Base-by-base conservation (phyloP, 2,329 filamentous ascomycete species). In the Polytolypa hystricis region DNA sequence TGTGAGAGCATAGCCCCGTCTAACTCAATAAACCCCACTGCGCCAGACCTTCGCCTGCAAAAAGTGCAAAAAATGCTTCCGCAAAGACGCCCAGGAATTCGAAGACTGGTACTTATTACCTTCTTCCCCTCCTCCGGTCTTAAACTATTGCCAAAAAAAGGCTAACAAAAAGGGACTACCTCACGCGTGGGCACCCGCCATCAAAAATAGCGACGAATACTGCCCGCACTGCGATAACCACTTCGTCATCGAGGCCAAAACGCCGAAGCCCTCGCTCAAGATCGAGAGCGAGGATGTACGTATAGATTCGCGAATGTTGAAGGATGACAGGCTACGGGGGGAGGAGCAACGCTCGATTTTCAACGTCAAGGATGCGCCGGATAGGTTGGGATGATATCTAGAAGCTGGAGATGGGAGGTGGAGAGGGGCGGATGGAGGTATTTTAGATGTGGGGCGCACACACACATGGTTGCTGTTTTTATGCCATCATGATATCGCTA, bases 221-320 rank as follows among this genome's bases (percentile, higher is more conserved):
- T 98, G 91, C 69, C 93, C 91, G 15, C 84, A 95, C 66, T 98
- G 91, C 69, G 91, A 98, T 58, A 98, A 98, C 66, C 93, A 98
- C 64, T 98, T 87, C 56, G 82, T 98, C 26, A 70, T 98, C 45
- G 87, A 96, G 4, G 93, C 91, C 35, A 63, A 81, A 49, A 84
- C 81, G 4, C 84, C 91, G 15, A 83, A 93, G 62, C 74, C 87
- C 7, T 74, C 81, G 23, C 65, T 98, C 35, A 77, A 87, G 47
- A 74, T 98, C 35, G 91, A 98, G 66, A 84, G 89, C 42, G 89
- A 93, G 44, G 93, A 98, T 63, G 79, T 79, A 3, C 72, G 91
- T 42, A 73, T 87, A 50, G 84, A 98, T 61, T 76, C 74, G 52
- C 76, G 76, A 42, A 95, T 98, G 84, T 69, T 98, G 50, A 93